A percentile compares a stretch with the other conserved stretches of the same genome.
Evolutionary conservation across 257 asterid genomes (phyloP).

Genomic region (Solanum lignicaule): DNA sequence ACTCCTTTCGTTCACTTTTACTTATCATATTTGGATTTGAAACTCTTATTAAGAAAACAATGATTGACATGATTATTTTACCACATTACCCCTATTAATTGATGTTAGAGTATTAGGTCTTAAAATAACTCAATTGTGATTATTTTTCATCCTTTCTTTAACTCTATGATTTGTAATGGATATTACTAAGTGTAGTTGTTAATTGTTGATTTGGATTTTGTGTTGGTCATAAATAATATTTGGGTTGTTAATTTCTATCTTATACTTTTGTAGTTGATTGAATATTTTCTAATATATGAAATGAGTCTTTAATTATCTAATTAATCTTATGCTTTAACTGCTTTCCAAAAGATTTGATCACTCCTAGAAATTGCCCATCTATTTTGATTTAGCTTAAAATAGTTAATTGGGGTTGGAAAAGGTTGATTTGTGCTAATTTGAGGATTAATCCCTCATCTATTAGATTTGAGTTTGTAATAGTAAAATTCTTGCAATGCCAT

Average conservation of each 20-base stretch:
- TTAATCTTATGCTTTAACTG: too few species aligned
- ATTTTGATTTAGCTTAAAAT: neutral
- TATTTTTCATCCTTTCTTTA: neutral
- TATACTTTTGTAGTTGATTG: neutral
- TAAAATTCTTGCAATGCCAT: neutral
- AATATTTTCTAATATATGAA: neutral
- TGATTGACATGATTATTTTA: neutral
- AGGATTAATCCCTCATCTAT: neutral
- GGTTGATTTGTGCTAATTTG: neutral
- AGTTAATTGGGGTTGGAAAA: neutral
- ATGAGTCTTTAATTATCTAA: neutral
- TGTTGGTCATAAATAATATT: neutral
- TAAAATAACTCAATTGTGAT: neutral
- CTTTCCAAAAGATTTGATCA: neutral
- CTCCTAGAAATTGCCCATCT: neutral
- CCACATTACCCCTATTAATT: too few species aligned
- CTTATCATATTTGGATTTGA: rapidly evolving
- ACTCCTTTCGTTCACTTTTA: too few species aligned
- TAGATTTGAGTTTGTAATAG: neutral
- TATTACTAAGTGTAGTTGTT: neutral
- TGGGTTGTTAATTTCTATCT: neutral
- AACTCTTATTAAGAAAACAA: rapidly evolving
- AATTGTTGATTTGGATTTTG: neutral
- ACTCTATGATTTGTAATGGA: neutral
- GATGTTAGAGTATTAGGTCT: too few species aligned